Base-by-base conservation (phyloP, 768 basidiomycete species). In the Pleurotus pulmonarius region DNA sequence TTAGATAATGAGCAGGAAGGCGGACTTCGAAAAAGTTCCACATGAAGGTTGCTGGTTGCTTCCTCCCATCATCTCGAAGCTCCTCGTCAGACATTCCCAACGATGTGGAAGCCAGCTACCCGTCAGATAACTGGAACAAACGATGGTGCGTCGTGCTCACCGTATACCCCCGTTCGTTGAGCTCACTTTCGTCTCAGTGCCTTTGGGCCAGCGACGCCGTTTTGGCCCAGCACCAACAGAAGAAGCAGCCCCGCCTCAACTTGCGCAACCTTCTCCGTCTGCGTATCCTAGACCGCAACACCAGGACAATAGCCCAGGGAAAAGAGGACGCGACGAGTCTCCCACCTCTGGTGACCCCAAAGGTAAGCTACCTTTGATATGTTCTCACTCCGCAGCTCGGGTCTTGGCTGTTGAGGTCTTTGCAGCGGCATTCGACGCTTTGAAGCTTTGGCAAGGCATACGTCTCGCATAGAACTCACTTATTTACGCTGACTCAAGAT, bases 91-190 rank as follows among this genome's bases (percentile, higher is more conserved):
- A 49, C 48, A n/a, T 16, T n/a, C 48, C 6, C 9, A n/a, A 15
- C 34, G 57, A 63, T 93, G 91, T 93, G 91, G 90, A 87, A 86
- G 73, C 90, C 90, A 56, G 90, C 92, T 60, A 92, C 92, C 56
- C 86, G 86, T 63, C 88, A 92, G 73, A 89, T 94, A 25, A 91
- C 91, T 39, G 94, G 94, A 56, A 95, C 94, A 18, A 97, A 97
- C 64, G 94, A 96, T 45, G 89, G 93, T 91, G 39, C 64, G 83
- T n/a, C n/a, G 40, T 48, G 12, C 8, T 47, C 55, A 54, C 16
- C 38, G 48, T 60, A 41, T 57, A 47, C 46, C 24, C 29, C 55
- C 58, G 56, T 41, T 51, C 15, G 37, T 44, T 39, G 29, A 34
- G 29, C 58, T 49, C 52, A 55, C 52, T 46, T 61, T 60, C 60